A percentile compares a stretch with the other conserved stretches of the same genome.
Conservation (phyloP, 2,329 filamentous ascomycete genomes). For the Fusarium xylarioides region DNA sequence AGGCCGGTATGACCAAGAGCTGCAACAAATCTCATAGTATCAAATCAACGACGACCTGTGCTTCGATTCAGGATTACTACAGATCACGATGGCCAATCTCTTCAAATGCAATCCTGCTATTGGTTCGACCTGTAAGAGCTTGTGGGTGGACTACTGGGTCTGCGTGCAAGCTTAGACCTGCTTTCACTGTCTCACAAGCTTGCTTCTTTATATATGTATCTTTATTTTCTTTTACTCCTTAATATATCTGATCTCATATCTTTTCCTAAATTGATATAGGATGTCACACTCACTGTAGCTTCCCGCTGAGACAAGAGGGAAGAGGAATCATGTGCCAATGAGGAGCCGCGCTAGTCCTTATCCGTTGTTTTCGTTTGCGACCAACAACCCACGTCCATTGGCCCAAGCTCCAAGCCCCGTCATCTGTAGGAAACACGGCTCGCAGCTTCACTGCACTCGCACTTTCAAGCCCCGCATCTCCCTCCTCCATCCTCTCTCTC, state of each 20-base stretch:
- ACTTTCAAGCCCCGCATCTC: neutral
- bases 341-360: neutral
- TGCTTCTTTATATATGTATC: too few species aligned
- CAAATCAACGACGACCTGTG: neutral
- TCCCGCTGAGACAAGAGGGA: neutral
- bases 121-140: neutral
- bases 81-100: constrained; percentile 5
- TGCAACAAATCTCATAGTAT: neutral
- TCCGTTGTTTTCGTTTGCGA: neutral
- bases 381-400: neutral
- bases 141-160: neutral
- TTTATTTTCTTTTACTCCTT: too few species aligned
- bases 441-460: neutral
- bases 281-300: neutral
- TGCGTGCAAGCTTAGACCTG: neutral
- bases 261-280: neutral
- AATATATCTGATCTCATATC: neutral
- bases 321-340: neutral
- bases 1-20: neutral
- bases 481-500: neutral
- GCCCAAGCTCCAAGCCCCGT: neutral
- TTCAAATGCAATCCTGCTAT: constrained; percentile 13
- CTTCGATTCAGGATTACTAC: neutral
- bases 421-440: neutral
- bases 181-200: too few species aligned